A percentile compares a stretch with the other conserved stretches of the same genome.
Evolutionary conservation across 345 rosid species (phyloP).

Genomic region (Noccaea bulbosa): DNA sequence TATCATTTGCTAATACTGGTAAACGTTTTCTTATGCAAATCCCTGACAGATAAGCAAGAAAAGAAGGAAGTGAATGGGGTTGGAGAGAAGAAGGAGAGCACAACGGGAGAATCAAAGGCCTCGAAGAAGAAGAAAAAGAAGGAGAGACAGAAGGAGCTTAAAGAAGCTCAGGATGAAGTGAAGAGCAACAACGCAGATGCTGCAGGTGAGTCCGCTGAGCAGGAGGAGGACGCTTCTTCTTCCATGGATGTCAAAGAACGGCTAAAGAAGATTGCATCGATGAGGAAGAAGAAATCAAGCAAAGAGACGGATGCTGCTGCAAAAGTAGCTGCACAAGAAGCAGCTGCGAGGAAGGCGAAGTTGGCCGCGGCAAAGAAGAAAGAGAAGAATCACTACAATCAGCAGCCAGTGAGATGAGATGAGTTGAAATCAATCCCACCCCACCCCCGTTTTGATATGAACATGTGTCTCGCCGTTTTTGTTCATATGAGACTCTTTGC

Average conservation of each 20-base stretch:
- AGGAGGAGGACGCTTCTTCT: slow-evolving; percentile 47
- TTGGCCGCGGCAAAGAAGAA: slow-evolving; percentile 84
- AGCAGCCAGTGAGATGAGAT: slow-evolving; percentile 57
- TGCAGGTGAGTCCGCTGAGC: slow-evolving; percentile 38
- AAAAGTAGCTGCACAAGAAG: slow-evolving; percentile 71
- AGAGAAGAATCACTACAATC: slow-evolving; percentile 84
- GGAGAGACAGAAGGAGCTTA: slow-evolving; percentile 38
- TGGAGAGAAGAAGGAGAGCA: slow-evolving; percentile 40
- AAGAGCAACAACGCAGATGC: slow-evolving; percentile 41
- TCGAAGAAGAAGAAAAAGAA: slow-evolving; percentile 47
- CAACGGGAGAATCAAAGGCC: slow-evolving; percentile 43
- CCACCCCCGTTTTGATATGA: slow-evolving; percentile 33
- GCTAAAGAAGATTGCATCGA: slow-evolving; percentile 61
- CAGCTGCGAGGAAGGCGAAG: slow-evolving; percentile 71
- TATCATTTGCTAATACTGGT: background rate
- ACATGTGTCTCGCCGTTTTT: slow-evolving; percentile 32
- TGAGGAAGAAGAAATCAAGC: slow-evolving; percentile 77
- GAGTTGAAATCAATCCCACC: slow-evolving; percentile 45
- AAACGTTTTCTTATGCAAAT: background rate
- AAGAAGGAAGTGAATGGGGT: slow-evolving; percentile 53
- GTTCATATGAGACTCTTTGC: slow-evolving; percentile 38
- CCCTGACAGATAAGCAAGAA: slow-evolving; percentile 48
- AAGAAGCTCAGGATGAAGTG: slow-evolving; percentile 51
- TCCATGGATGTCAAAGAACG: slow-evolving; percentile 63
- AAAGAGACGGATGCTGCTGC: slow-evolving; percentile 77